phyloP scores from a whole-genome alignment of 2,329 filamentous ascomycete species.

The Sordariomycetes sp. region DNA sequence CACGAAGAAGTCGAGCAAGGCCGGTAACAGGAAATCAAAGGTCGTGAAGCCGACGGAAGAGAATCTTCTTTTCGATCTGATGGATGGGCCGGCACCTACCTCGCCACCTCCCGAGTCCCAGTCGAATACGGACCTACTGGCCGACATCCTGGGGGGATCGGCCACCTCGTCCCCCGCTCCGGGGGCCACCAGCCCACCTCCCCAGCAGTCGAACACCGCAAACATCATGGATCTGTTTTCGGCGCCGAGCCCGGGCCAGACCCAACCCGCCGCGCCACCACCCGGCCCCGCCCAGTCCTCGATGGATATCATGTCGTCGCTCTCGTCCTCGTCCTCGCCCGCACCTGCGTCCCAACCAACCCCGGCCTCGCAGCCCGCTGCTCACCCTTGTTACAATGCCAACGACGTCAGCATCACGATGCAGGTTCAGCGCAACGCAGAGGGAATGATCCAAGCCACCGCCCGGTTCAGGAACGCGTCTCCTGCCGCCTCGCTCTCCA shows the following conservation, averaged over 20 bases:
- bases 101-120: slow-evolving; percentile 31
- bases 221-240: slow-evolving; percentile 89
- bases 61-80: slow-evolving; percentile 83
- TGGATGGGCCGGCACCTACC: slow-evolving; percentile 58
- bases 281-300: slow-evolving; percentile 24
- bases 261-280: slow-evolving; percentile 14
- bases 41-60: slow-evolving; percentile 77
- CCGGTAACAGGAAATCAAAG: slow-evolving; percentile 64
- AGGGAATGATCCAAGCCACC: slow-evolving; percentile 68
- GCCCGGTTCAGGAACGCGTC: slow-evolving; percentile 77
- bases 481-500: slow-evolving; percentile 52
- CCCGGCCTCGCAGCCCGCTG: slow-evolving; percentile 11
- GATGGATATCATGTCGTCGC: slow-evolving; percentile 35
- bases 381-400: slow-evolving; percentile 70
- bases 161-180: slow-evolving; percentile 18
- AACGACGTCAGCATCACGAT: slow-evolving; percentile 76
- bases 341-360: slow-evolving; percentile 16
- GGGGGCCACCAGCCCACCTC: slow-evolving; percentile 33
- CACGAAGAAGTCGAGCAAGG: slow-evolving; percentile 52
- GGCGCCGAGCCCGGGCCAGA: slow-evolving; percentile 26
- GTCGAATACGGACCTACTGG: slow-evolving; percentile 79
- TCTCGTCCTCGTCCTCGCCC: slow-evolving; percentile 27
- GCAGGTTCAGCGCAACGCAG: slow-evolving; percentile 72
- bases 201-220: slow-evolving; percentile 45
- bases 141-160: slow-evolving; percentile 73